Conservation (phyloP, 495 filamentous ascomycete species). For the Bombardia bombarda region DNA sequence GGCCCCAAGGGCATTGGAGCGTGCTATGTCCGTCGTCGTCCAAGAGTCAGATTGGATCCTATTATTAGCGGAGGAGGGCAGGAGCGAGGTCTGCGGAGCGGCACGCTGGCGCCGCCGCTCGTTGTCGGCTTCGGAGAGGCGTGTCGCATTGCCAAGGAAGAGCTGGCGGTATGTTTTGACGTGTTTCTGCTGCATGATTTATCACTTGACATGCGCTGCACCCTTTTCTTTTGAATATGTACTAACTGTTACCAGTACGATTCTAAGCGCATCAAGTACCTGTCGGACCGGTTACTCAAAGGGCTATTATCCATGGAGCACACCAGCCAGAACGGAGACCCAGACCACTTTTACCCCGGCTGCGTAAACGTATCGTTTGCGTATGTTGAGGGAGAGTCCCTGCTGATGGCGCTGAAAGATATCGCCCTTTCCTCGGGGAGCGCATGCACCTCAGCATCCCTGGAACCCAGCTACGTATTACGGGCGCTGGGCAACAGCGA, state of each 20-base stretch:
- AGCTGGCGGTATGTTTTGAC: constrained; percentile 65
- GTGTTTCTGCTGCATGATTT: not conserved
- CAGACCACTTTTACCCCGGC: constrained; percentile 78
- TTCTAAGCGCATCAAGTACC: constrained; percentile 65
- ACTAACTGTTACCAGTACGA: constrained; percentile 62
- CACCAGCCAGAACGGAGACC: constrained; percentile 83
- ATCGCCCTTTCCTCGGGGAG: constrained; percentile 95
- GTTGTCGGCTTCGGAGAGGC: constrained; percentile 94
- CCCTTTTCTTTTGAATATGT: constrained; percentile 1
- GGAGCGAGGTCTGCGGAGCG: constrained; percentile 87
- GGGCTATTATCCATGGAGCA: constrained; percentile 85
- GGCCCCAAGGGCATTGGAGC: constrained; percentile 96
- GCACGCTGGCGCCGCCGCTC: constrained; percentile 82
- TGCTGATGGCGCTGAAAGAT: constrained; percentile 97
- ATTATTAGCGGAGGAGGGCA: constrained; percentile 96
- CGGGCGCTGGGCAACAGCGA: constrained; percentile 91
- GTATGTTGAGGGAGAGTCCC: constrained; percentile 94
- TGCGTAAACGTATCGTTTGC: constrained; percentile 98
- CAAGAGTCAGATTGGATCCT: constrained; percentile 87
- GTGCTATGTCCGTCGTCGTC: constrained; percentile 86
- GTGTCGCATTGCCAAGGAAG: constrained; percentile 80
- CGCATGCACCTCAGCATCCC: constrained; percentile 91
- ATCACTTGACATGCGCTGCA: not conserved
- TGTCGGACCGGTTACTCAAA: constrained; percentile 76
- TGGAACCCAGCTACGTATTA: constrained; percentile 94